Conservation (phyloP, 1,284 basidiomycete species). For the Boletus albobrunnescens region DNA sequence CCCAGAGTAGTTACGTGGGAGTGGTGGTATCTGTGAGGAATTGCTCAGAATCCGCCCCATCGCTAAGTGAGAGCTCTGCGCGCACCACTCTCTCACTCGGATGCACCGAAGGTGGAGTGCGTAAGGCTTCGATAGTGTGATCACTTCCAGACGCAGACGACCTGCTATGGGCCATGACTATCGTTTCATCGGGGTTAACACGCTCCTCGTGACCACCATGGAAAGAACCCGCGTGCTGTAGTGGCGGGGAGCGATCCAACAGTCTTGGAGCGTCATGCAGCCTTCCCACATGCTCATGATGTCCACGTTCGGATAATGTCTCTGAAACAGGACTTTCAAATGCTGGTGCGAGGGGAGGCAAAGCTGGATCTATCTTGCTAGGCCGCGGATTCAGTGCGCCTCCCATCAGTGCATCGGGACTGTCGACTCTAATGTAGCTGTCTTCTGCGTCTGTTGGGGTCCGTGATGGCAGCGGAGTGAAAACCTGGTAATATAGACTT, state of each 20-base stretch:
- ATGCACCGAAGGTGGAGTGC: constrained; percentile 20
- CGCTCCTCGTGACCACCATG: constrained; percentile 22
- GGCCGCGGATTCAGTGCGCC: constrained; percentile 33
- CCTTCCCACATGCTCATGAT: constrained; percentile 17
- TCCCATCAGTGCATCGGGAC: constrained; percentile 32
- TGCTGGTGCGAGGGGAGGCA: constrained; percentile 24
- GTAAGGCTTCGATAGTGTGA: constrained; percentile 30
- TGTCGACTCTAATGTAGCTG: constrained; percentile 33
- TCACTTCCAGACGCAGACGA: constrained; percentile 30
- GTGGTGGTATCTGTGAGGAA: constrained; percentile 27
- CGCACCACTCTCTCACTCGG: constrained; percentile 30
- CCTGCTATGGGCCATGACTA: constrained; percentile 23
- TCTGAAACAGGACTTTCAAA: constrained; percentile 23
- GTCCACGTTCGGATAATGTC: constrained; percentile 27
- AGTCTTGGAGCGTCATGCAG: constrained; percentile 21
- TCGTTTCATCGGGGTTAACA: constrained; percentile 19
- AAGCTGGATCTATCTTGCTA: constrained; percentile 18
- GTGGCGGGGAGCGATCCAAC: constrained; percentile 24
- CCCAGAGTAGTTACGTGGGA: constrained; percentile 26
- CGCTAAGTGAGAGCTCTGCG: background rate
- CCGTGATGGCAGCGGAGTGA: constrained; percentile 34
- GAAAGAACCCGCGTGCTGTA: constrained; percentile 22
- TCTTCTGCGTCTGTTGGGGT: constrained; percentile 33
- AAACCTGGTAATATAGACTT: constrained; percentile 20
- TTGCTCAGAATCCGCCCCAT: constrained; percentile 1